Conservation (phyloP, 192 early-diverging fungal genomes). For the Fimicolochytrium jonesii region DNA sequence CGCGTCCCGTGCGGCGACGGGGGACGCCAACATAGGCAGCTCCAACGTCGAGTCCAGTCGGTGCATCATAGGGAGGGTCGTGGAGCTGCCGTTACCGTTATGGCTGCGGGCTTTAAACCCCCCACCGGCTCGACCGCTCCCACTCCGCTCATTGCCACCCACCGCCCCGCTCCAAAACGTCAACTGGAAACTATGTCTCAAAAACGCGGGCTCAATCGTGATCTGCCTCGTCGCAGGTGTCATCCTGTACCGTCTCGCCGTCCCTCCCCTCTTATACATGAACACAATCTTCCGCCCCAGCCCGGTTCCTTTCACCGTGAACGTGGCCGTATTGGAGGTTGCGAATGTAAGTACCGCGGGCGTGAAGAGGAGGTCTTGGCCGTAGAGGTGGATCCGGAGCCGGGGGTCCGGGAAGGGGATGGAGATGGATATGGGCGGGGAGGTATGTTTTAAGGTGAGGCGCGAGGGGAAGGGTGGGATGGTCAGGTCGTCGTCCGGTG, state of each 20-base stretch:
- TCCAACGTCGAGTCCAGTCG: too few species aligned
- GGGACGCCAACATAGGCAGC: too few species aligned
- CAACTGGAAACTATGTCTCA: conserved; percentile 63
- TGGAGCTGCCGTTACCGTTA: too few species aligned
- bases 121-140: too few species aligned
- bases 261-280: conserved; percentile 46
- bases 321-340: conserved; percentile 42
- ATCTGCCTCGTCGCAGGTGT: conserved; percentile 49
- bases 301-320: conserved; percentile 50
- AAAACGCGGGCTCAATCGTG: conserved; percentile 60
- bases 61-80: too few species aligned
- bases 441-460: conserved; percentile 52
- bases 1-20: too few species aligned
- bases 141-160: too few species aligned
- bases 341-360: conserved; percentile 57
- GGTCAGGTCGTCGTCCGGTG: not conserved
- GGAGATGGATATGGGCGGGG: conserved; percentile 48
- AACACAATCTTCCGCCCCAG: conserved; percentile 61
- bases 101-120: too few species aligned
- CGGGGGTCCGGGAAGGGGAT: conserved; percentile 54
- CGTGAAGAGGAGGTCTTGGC: conserved; percentile 51
- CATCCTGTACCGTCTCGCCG: conserved; percentile 32
- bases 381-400: conserved; percentile 55
- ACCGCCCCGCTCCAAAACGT: conserved; percentile 26
- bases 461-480: conserved; percentile 44